Evolutionary conservation across 345 rosid species (phyloP).

Genomic region (Eucalyptus brandiana): DNA sequence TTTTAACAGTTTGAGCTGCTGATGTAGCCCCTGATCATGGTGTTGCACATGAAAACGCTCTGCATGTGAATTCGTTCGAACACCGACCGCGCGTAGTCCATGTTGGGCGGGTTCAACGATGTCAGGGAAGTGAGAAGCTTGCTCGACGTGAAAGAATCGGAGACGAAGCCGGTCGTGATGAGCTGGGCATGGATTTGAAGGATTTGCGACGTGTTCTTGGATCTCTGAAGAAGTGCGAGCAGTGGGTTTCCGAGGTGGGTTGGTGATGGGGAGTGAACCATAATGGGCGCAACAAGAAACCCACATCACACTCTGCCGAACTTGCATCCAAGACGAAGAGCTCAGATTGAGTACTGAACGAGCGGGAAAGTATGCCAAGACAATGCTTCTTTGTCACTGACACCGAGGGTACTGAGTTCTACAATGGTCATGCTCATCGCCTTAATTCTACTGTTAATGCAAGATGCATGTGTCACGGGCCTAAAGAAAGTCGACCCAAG

Average conservation of each 20-base stretch:
- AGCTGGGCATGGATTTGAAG: slow-evolving; percentile 28
- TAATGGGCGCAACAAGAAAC: background rate
- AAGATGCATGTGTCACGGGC: too few relatives aligned
- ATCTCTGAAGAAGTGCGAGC: slow-evolving; percentile 6
- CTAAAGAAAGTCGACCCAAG: too few relatives aligned
- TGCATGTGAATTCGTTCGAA: slow-evolving; percentile 7
- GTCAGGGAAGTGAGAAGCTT: slow-evolving; percentile 15
- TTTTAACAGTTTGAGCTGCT: background rate
- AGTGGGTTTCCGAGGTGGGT: background rate
- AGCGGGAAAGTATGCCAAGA: background rate
- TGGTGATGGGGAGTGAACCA: background rate
- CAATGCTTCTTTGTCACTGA: background rate
- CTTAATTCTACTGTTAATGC: background rate
- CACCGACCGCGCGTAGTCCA: slow-evolving; percentile 1
- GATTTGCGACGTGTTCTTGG: slow-evolving; percentile 12
- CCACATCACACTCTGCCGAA: background rate
- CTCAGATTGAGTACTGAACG: background rate
- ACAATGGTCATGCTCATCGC: background rate
- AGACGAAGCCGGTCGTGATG: slow-evolving; percentile 2
- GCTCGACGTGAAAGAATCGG: background rate
- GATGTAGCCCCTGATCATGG: slow-evolving; percentile 12
- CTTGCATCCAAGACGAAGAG: background rate
- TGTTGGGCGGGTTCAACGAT: background rate
- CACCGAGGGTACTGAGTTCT: background rate
- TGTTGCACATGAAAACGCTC: slow-evolving; percentile 14